These are phyloP conservation scores for Alternaria novae-zelandiae DNA, from an alignment of 2,329 filamentous ascomycete genomes.

Conservation along the genomic window DNA sequence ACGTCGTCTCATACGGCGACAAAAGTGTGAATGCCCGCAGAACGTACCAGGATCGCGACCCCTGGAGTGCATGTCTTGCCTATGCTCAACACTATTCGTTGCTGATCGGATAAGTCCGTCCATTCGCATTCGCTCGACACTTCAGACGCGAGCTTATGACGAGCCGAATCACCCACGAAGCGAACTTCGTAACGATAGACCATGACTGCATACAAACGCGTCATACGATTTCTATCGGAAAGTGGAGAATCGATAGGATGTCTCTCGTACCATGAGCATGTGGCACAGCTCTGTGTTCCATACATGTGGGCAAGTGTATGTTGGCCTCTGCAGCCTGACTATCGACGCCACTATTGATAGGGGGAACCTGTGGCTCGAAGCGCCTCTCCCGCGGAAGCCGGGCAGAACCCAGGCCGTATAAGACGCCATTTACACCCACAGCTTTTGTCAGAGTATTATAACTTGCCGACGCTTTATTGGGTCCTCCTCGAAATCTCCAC, in stretches of 20 bases:
- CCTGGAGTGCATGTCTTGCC: not conserved
- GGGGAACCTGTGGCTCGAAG: not conserved
- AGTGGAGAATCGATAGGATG: not conserved
- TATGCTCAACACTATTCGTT: not conserved
- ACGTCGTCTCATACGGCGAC: not conserved
- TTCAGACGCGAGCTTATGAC: not conserved
- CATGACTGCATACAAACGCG: not conserved
- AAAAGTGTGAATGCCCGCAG: not conserved
- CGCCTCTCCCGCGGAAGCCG: not conserved
- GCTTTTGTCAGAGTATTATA: not conserved
- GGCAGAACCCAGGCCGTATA: not conserved
- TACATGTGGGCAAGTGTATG: not conserved
- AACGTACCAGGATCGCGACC: not conserved
- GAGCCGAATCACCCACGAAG: not conserved
- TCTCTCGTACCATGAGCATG: not conserved
- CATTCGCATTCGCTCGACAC: not conserved
- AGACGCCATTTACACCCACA: not conserved
- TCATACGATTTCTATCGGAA: not conserved
- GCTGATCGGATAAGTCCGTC: conserved; percentile 2
- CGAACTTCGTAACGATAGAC: not conserved
- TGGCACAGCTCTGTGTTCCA: not conserved
- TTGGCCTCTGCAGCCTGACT: not conserved
- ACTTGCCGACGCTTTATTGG: not conserved
- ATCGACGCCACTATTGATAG: not conserved
- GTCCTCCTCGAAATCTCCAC: not conserved